A percentile compares a stretch with the other conserved stretches of the same genome.
Evolutionary conservation across 2,329 filamentous ascomycete genomes (phyloP).

Genomic region (Clonostachys byssicola): DNA sequence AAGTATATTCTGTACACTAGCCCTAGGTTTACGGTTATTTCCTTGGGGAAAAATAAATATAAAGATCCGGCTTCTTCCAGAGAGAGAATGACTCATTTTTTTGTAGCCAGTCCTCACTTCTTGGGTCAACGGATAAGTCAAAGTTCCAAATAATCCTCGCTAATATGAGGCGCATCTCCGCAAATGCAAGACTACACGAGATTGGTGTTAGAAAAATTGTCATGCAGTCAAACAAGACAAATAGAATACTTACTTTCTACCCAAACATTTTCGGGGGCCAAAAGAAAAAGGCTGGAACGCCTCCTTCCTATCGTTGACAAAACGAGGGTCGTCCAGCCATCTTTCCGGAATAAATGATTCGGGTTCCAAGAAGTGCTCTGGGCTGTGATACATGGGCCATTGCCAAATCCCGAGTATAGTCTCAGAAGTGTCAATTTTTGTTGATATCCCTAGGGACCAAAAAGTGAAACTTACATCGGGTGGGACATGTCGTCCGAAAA

Average conservation of each 20-base stretch:
- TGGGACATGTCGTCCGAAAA: conserved; percentile 19
- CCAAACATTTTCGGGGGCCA: conserved; percentile 42
- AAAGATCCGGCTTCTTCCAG: no score
- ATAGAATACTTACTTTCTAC: conserved; percentile 42
- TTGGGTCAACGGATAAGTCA: no score
- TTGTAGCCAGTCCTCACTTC: no score
- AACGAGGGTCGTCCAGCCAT: conserved; percentile 29
- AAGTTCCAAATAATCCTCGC: no score
- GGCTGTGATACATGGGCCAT: conserved; percentile 31
- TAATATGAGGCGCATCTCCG: no score
- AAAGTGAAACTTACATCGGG: conserved; percentile 15
- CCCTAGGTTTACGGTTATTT: no score
- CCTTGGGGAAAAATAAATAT: no score
- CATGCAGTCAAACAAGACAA: no score
- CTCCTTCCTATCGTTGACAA: conserved; percentile 27
- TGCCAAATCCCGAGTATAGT: conserved; percentile 34
- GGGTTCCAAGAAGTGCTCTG: conserved; percentile 33
- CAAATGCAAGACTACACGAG: no score
- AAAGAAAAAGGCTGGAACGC: conserved; percentile 38
- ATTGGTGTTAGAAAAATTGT: no score
- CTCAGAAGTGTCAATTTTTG: conserved; percentile 12
- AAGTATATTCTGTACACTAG: no score
- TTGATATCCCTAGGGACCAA: background rate
- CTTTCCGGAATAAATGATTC: conserved; percentile 40
- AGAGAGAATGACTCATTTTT: no score